Conservation (phyloP, 164 flowering plant species). For the Nymphaea colorata region DNA sequence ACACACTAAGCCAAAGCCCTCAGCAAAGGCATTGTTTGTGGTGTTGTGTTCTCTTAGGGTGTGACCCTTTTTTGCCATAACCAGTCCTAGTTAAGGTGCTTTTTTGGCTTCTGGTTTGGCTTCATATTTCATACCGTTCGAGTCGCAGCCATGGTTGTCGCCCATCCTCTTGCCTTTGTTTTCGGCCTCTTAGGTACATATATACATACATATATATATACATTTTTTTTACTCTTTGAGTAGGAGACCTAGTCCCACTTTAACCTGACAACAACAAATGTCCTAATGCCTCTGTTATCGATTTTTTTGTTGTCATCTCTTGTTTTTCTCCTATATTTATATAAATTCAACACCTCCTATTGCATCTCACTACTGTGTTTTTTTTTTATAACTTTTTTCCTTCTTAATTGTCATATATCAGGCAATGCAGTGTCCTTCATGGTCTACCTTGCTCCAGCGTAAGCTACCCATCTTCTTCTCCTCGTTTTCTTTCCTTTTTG, state of each 20-base stretch:
- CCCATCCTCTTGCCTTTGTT: conserved; percentile 17
- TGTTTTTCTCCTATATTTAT: too few relatives aligned
- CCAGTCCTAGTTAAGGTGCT: background rate
- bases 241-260: too few relatives aligned
- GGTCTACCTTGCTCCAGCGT: conserved; percentile 49
- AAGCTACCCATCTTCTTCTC: conserved; percentile 9
- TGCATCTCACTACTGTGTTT: background rate
- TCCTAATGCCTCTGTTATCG: too few relatives aligned
- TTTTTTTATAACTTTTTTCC: background rate
- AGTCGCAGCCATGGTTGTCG: conserved; percentile 20
- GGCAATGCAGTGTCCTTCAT: conserved; percentile 40
- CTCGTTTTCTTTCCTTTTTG: background rate
- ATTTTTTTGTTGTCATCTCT: too few relatives aligned
- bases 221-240: background rate
- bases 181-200: conserved; percentile 39
- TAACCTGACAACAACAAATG: too few relatives aligned
- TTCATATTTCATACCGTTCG: background rate
- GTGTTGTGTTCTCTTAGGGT: background rate
- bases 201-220: background rate
- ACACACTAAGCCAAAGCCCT: background rate
- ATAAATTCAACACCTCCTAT: too few relatives aligned
- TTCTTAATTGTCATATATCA: conserved; percentile 6
- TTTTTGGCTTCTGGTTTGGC: too few relatives aligned
- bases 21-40: background rate
- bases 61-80: background rate